Evolutionary conservation across 2,329 filamentous ascomycete genomes (phyloP).

Genomic region (Cadophora luteo-olivacea): DNA sequence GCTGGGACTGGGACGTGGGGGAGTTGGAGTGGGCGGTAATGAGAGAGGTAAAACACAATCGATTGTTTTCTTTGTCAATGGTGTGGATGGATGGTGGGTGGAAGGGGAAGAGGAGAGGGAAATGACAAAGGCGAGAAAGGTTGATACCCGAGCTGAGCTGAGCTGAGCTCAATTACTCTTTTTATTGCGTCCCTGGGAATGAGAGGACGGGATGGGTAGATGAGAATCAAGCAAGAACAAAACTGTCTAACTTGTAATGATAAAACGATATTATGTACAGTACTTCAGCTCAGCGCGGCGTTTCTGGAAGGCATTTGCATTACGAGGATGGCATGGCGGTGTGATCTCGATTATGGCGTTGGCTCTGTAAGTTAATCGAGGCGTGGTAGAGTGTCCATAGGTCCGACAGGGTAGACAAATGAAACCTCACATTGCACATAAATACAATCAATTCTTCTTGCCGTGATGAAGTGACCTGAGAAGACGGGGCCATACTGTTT

Average conservation of each 20-base stretch:
- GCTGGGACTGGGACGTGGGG: conserved; percentile 17
- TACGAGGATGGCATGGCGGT: too few relatives aligned
- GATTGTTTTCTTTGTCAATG: not conserved
- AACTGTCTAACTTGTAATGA: conserved; percentile 17
- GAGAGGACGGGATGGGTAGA: too few relatives aligned
- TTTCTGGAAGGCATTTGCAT: conserved; percentile 4
- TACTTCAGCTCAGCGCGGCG: conserved; percentile 20
- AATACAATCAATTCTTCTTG: too few relatives aligned
- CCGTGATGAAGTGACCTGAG: too few relatives aligned
- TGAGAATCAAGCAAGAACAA: too few relatives aligned
- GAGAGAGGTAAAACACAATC: not conserved
- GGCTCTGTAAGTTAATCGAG: not conserved
- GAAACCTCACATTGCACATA: not conserved
- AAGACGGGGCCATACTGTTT: too few relatives aligned
- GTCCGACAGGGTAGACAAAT: not conserved
- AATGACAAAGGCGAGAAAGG: too few relatives aligned
- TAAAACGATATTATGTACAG: not conserved
- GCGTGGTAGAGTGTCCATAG: not conserved
- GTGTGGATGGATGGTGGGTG: not conserved
- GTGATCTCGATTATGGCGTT: not conserved
- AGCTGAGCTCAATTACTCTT: too few relatives aligned
- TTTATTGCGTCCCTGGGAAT: too few relatives aligned
- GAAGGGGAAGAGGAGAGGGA: not conserved
- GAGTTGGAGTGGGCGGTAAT: conserved; percentile 21
- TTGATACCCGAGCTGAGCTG: too few relatives aligned